These are phyloP conservation scores for Parasarocladium wereldwijsianum DNA, from an alignment of 2,329 filamentous ascomycete species.

Conservation along the genomic window DNA sequence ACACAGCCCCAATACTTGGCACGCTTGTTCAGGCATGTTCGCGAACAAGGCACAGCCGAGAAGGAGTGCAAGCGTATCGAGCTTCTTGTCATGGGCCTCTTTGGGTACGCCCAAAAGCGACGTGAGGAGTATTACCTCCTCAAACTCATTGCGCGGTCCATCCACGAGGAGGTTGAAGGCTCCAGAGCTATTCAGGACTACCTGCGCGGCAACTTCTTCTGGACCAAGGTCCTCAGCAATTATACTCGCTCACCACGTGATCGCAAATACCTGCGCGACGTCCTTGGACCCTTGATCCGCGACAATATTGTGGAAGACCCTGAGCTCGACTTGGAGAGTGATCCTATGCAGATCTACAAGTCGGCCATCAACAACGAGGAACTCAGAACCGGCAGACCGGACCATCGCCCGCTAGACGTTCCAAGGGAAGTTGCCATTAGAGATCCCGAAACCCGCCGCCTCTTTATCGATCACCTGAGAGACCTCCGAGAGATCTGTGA, in stretches of 20 bases:
- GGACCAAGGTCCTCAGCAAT: conserved; percentile 70
- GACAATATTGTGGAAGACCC: conserved; percentile 90
- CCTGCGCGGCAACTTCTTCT: conserved; percentile 81
- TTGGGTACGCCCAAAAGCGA: conserved; percentile 93
- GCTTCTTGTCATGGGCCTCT: conserved; percentile 87
- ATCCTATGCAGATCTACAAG: conserved; percentile 92
- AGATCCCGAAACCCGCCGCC: conserved; percentile 78
- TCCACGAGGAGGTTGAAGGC: conserved; percentile 71
- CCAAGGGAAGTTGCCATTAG: conserved; percentile 89
- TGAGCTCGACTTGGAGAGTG: conserved; percentile 83
- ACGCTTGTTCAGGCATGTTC: conserved; percentile 68
- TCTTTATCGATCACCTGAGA: conserved; percentile 88
- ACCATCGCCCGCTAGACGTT: conserved; percentile 68
- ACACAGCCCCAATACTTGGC: conserved; percentile 93
- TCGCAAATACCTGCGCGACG: conserved; percentile 77
- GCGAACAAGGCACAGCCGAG: conserved; percentile 72
- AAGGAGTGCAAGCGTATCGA: conserved; percentile 89
- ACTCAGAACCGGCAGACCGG: conserved; percentile 75
- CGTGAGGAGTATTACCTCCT: conserved; percentile 94
- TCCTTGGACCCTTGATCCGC: conserved; percentile 72
- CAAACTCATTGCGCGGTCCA: conserved; percentile 70
- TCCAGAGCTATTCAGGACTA: conserved; percentile 69
- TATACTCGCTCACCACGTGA: conserved; percentile 87
- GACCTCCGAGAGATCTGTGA: conserved; percentile 91
- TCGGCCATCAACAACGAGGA: conserved; percentile 96